These are phyloP conservation scores for Knoxia roxburghii DNA, from an alignment of 257 asterid genomes.

Conservation along the genomic window DNA sequence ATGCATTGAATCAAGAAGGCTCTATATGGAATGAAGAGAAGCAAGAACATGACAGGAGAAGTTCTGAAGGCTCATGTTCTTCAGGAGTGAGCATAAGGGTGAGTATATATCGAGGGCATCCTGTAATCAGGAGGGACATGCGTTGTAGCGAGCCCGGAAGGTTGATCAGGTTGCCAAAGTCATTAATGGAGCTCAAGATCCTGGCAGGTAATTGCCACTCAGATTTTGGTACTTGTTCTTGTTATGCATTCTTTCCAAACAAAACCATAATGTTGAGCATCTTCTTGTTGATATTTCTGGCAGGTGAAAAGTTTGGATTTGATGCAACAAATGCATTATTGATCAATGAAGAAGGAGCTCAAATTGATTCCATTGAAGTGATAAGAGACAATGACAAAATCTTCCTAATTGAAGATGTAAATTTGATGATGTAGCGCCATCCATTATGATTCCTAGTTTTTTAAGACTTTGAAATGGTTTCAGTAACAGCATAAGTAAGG, in stretches of 20 bases:
- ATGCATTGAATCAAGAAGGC: slow-evolving; percentile 16
- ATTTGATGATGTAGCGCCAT: slow-evolving; percentile 1
- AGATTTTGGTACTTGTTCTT: background rate
- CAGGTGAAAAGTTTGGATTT: slow-evolving; percentile 79
- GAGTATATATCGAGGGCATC: slow-evolving; percentile 75
- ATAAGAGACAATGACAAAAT: slow-evolving; percentile 83
- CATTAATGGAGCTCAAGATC: slow-evolving; percentile 53
- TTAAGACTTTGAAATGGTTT: background rate
- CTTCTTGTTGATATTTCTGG: slow-evolving; percentile 12
- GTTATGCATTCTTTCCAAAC: background rate
- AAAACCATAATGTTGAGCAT: no score
- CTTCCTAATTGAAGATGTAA: slow-evolving; percentile 7
- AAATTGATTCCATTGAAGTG: slow-evolving; percentile 79
- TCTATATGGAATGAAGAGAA: slow-evolving; percentile 25
- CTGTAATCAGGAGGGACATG: slow-evolving; percentile 32
- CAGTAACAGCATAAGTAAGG: background rate
- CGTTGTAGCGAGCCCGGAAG: slow-evolving; percentile 61
- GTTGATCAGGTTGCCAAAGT: slow-evolving; percentile 49
- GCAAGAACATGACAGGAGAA: slow-evolving; percentile 8
- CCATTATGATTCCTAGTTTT: background rate
- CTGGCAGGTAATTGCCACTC: slow-evolving; percentile 51
- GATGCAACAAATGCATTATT: slow-evolving; percentile 58
- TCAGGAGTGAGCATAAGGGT: slow-evolving; percentile 58
- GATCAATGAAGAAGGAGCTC: slow-evolving; percentile 71
- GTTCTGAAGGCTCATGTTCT: slow-evolving; percentile 9